These are phyloP conservation scores for Neoboletus magnificus DNA, from an alignment of 768 basidiomycete species.

Conservation along the genomic window DNA sequence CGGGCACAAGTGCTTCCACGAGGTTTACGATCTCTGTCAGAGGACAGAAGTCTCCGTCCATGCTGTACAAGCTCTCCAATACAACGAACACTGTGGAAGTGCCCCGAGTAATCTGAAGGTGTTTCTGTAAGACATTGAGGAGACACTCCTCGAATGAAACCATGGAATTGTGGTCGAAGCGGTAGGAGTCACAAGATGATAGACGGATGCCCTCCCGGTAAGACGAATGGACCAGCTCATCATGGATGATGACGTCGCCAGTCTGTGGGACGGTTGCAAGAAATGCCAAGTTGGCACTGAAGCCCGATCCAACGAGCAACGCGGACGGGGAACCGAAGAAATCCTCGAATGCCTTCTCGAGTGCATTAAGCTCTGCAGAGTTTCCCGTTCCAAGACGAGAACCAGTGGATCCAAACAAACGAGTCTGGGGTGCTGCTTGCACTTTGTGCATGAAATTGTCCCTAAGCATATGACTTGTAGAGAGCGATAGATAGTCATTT, in stretches of 20 bases:
- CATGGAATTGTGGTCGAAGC: constrained; percentile 48
- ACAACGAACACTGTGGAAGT: constrained; percentile 43
- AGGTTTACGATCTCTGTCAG: constrained; percentile 40
- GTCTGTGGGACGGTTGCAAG: constrained; percentile 43
- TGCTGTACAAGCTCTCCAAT: constrained; percentile 56
- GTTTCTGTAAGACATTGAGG: constrained; percentile 20
- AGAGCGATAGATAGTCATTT: constrained; percentile 51
- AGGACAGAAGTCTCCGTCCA: constrained; percentile 57
- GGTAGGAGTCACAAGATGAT: constrained; percentile 27
- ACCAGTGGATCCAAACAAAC: constrained; percentile 46
- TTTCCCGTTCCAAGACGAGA: constrained; percentile 49
- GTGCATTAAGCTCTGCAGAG: constrained; percentile 9
- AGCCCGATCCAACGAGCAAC: constrained; percentile 52
- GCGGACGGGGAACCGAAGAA: constrained; percentile 36
- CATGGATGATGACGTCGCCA: constrained; percentile 48
- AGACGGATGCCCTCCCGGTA: constrained; percentile 50
- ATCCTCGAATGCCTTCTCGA: constrained; percentile 8
- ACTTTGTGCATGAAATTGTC: constrained; percentile 33
- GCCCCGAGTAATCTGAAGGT: constrained; percentile 22
- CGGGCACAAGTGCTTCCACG: constrained; percentile 37
- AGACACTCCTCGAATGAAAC: constrained; percentile 32
- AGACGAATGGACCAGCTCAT: constrained; percentile 52
- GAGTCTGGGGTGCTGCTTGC: constrained; percentile 13
- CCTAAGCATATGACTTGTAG: constrained; percentile 30
- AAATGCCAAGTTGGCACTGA: constrained; percentile 51